A percentile compares a stretch with the other conserved stretches of the same genome.
phyloP scores from a whole-genome alignment of 78 protist species.

The Bodo saltans region DNA sequence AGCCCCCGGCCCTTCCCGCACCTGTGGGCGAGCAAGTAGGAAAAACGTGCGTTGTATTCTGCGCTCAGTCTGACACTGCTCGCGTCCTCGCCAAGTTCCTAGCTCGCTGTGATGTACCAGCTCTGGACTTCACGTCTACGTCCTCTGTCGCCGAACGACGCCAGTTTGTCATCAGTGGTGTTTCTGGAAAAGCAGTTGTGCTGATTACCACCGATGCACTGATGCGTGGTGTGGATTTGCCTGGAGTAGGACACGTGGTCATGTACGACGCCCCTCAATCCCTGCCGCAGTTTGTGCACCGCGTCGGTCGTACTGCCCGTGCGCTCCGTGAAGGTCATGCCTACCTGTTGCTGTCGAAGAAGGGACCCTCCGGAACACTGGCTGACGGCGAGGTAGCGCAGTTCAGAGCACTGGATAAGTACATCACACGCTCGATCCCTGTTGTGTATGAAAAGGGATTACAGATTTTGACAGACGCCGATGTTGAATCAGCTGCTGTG shows the following conservation, averaged over 20 bases:
- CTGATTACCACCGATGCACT: background rate
- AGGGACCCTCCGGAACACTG: no score
- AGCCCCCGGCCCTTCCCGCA: no score
- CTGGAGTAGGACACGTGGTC: slow-evolving; percentile 33
- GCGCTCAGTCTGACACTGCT: background rate
- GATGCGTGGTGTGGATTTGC: slow-evolving; percentile 47
- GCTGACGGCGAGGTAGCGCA: no score
- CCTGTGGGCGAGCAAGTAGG: background rate
- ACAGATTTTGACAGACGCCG: no score
- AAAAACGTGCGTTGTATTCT: background rate
- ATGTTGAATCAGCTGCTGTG: no score
- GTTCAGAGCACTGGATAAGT: no score
- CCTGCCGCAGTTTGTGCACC: slow-evolving; percentile 13
- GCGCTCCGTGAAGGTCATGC: slow-evolving; percentile 29
- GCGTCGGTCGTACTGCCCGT: slow-evolving; percentile 51
- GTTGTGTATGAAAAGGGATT: no score
- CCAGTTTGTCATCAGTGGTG: background rate
- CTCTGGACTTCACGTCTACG: background rate
- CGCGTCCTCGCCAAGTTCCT: background rate
- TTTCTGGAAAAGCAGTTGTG: background rate
- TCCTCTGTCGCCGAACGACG: background rate
- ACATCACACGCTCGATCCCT: no score
- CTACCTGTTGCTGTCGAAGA: background rate
- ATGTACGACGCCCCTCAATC: slow-evolving; percentile 39
- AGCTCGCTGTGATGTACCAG: background rate